Evolutionary conservation across 179 eudicot genomes (phyloP).

Genomic region (Spergularia azorica): DNA sequence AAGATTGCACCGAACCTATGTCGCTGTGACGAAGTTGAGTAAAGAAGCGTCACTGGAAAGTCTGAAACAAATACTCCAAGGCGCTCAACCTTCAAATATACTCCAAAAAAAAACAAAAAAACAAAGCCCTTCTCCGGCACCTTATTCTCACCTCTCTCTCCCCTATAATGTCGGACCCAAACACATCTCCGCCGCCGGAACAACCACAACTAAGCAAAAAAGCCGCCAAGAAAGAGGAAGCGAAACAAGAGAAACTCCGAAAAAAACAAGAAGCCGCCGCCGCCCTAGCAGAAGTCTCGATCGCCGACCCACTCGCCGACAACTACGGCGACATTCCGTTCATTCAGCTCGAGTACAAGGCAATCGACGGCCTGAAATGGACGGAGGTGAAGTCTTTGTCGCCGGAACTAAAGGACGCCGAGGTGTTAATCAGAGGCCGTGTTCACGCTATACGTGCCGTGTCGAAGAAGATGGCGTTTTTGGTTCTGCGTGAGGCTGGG

Average conservation of each 20-base stretch:
- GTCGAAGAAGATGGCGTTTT: slow-evolving; percentile 80
- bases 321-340: slow-evolving; percentile 69
- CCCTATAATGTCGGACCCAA: slow-evolving; percentile 31
- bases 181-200: background rate
- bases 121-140: too few species aligned
- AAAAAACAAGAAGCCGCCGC: slow-evolving; percentile 45
- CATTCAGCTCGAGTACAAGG: slow-evolving; percentile 62
- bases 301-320: slow-evolving; percentile 57
- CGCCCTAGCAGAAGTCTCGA: slow-evolving; percentile 33
- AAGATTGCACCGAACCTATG: too few species aligned
- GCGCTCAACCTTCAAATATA: too few species aligned
- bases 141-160: too few species aligned
- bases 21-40: too few species aligned
- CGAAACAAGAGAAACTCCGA: slow-evolving; percentile 34
- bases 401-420: slow-evolving; percentile 39
- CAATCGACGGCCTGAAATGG: slow-evolving; percentile 53
- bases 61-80: too few species aligned
- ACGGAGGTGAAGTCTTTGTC: slow-evolving; percentile 44
- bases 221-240: slow-evolving; percentile 41
- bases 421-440: slow-evolving; percentile 61
- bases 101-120: too few species aligned
- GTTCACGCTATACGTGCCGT: slow-evolving; percentile 74
- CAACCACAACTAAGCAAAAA: slow-evolving; percentile 45
- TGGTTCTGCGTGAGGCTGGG: slow-evolving; percentile 65
- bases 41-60: too few species aligned